Evolutionary conservation across 495 filamentous ascomycete genomes (phyloP).

Genomic region (Aspergillus hancockii): DNA sequence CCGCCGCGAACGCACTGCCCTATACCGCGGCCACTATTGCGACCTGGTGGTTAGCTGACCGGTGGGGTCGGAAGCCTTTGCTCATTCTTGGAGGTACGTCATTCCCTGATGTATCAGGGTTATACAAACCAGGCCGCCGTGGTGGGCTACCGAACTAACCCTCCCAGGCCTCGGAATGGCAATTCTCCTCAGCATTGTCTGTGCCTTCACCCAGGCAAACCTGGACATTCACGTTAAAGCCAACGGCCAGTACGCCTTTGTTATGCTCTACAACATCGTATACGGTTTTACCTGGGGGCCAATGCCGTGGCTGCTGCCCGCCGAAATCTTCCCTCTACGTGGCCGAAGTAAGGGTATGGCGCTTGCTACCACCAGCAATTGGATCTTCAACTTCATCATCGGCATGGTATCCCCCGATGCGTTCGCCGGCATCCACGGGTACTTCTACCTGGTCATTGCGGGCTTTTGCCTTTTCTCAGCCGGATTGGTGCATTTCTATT

Average conservation of each 20-base stretch:
- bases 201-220: constrained; percentile 27
- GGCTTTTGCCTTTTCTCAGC: constrained; percentile 59
- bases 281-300: constrained; percentile 62
- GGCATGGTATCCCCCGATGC: constrained; percentile 72
- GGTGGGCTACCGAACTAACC: no score
- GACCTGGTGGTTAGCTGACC: constrained; percentile 33
- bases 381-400: constrained; percentile 78
- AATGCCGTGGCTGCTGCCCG: constrained; percentile 69
- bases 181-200: constrained; percentile 26
- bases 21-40: constrained; percentile 34
- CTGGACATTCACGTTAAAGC: constrained; percentile 22
- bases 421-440: constrained; percentile 59
- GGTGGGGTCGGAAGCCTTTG: constrained; percentile 42
- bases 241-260: constrained; percentile 38
- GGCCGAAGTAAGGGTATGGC: constrained; percentile 69
- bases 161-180: constrained; percentile 25
- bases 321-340: constrained; percentile 71
- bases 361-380: constrained; percentile 70
- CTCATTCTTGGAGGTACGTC: constrained; percentile 30
- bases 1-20: constrained; percentile 30
- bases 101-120: neutral
- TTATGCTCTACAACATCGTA: constrained; percentile 38
- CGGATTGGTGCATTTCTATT: constrained; percentile 64
- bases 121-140: neutral
- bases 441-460: constrained; percentile 70